phyloP scores from a whole-genome alignment of 345 rosid genomes.

The Mangifera indica region DNA sequence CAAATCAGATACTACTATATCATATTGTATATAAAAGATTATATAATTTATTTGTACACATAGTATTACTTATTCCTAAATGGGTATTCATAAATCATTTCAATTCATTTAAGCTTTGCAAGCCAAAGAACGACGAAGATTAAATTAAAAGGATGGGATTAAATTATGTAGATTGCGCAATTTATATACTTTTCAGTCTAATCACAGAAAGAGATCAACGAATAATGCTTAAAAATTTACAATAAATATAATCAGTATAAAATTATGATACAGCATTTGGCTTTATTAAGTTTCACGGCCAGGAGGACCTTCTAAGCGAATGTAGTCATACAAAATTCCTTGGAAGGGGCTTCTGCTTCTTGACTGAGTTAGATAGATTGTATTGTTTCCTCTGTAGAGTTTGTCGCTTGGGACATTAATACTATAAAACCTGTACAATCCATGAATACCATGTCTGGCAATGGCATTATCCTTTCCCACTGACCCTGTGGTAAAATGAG shows the following conservation, averaged over 20 bases:
- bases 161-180: no score
- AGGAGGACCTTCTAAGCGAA: slow-evolving; percentile 75
- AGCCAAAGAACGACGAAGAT: no score
- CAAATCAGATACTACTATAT: no score
- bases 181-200: background rate
- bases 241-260: no score
- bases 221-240: background rate
- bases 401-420: slow-evolving; percentile 37
- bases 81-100: no score
- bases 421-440: slow-evolving; percentile 62
- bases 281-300: background rate
- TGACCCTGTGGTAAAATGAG: slow-evolving; percentile 47
- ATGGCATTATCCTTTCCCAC: slow-evolving; percentile 77
- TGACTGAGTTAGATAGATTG: slow-evolving; percentile 61
- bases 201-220: background rate
- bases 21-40: no score
- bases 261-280: background rate
- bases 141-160: no score
- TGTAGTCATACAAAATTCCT: slow-evolving; percentile 84
- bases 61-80: no score
- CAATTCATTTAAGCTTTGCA: no score
- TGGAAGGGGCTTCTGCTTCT: slow-evolving; percentile 36
- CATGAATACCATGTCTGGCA: slow-evolving; percentile 89
- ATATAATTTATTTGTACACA: no score
- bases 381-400: slow-evolving; percentile 47